phyloP scores from a whole-genome alignment of 1,139 yeast genomes.

The Suhomyces bribrorum region DNA sequence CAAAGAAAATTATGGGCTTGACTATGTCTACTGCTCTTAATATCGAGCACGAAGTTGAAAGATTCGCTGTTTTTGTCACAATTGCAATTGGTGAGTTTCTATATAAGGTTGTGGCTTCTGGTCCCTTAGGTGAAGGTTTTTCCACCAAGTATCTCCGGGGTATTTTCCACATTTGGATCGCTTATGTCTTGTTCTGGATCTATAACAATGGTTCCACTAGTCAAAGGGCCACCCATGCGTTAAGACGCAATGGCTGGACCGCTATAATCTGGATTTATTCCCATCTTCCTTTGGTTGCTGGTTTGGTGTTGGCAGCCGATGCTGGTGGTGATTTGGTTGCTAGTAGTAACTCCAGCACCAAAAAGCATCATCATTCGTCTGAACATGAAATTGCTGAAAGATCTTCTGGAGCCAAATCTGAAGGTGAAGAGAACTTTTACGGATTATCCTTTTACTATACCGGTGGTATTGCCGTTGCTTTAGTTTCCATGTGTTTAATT shows the following conservation, averaged over 20 bases:
- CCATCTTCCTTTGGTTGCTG: conserved; percentile 56
- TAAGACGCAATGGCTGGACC: conserved; percentile 49
- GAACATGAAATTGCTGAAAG: conserved; percentile 1
- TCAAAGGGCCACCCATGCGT: conserved; percentile 52
- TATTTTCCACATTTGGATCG: conserved; percentile 48
- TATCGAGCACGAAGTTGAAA: conserved; percentile 67
- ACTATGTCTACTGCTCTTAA: conserved; percentile 61
- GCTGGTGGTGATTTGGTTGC: conserved; percentile 55
- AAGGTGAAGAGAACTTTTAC: conserved; percentile 23
- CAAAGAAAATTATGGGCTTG: conserved; percentile 42
- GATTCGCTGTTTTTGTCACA: conserved; percentile 58
- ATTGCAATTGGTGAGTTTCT: conserved; percentile 69
- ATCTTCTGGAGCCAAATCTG: neutral
- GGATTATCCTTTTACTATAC: conserved; percentile 50
- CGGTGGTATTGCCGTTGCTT: conserved; percentile 49
- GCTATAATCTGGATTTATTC: conserved; percentile 51
- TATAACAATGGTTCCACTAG: conserved; percentile 58
- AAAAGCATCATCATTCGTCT: conserved; percentile 2
- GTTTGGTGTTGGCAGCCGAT: conserved; percentile 60
- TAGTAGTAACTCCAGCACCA: conserved; percentile 6
- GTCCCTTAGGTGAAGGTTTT: conserved; percentile 52
- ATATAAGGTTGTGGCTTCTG: conserved; percentile 55
- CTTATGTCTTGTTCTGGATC: conserved; percentile 55
- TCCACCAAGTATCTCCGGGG: conserved; percentile 50
- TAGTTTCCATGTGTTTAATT: conserved; percentile 34